These are phyloP conservation scores for Eremomyces bilateralis DNA, from an alignment of 495 filamentous ascomycete genomes.

Conservation along the genomic window DNA sequence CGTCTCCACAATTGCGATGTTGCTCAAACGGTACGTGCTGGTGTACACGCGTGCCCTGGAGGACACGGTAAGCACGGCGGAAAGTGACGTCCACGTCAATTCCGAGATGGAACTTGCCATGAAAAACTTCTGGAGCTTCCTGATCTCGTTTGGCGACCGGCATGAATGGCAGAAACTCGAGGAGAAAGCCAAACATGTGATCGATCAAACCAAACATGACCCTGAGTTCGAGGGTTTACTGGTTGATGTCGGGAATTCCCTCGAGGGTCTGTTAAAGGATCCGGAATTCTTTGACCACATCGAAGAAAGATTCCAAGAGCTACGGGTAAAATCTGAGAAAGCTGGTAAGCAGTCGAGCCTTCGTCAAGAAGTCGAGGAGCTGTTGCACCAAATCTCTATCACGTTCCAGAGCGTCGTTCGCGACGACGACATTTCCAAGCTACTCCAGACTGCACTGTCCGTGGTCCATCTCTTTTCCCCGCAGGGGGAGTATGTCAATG, in stretches of 20 bases:
- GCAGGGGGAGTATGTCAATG: conserved; percentile 31
- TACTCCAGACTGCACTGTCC: conserved; percentile 38
- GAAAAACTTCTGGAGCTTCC: conserved; percentile 50
- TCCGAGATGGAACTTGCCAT: conserved; percentile 53
- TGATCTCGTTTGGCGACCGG: conserved; percentile 55
- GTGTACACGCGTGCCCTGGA: conserved; percentile 52
- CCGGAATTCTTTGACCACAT: conserved; percentile 61
- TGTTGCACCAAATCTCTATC: conserved; percentile 43
- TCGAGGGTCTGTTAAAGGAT: conserved; percentile 71
- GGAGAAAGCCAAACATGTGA: conserved; percentile 38
- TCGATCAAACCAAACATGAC: conserved; percentile 54
- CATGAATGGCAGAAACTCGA: conserved; percentile 58
- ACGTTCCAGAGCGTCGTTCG: conserved; percentile 44
- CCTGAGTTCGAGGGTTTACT: conserved; percentile 67
- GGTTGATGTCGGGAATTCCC: conserved; percentile 41
- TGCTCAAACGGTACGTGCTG: conserved; percentile 59
- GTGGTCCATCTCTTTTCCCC: conserved; percentile 47
- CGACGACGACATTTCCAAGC: conserved; percentile 45
- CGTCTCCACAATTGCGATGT: conserved; percentile 49
- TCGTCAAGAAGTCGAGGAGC: conserved; percentile 47
- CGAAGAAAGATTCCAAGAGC: conserved; percentile 44
- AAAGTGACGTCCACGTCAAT: conserved; percentile 52
- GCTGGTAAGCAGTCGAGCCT: conserved; percentile 41
- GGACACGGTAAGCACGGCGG: conserved; percentile 34
- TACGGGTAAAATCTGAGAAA: conserved; percentile 43